Evolutionary conservation across 83 land plant species (phyloP).

Genomic region (Thuja plicata): DNA sequence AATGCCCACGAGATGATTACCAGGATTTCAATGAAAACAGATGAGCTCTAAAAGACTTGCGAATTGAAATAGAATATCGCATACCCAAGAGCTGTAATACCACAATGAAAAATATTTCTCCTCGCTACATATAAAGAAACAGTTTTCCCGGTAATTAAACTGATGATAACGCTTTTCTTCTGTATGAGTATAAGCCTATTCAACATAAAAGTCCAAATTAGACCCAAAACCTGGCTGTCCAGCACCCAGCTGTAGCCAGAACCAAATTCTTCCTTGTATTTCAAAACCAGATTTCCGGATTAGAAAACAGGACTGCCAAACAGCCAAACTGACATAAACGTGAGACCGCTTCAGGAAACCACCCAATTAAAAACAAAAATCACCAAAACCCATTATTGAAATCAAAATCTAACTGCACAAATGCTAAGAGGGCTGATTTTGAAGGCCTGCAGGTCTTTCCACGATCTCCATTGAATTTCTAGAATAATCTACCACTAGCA

Average conservation of each 20-base stretch:
- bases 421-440: neutral
- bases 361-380: neutral
- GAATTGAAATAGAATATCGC: neutral
- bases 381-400: neutral
- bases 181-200: neutral
- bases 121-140: too few species aligned
- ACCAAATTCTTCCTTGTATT: too few species aligned
- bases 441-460: neutral
- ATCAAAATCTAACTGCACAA: neutral
- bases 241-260: neutral
- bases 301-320: neutral
- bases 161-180: neutral
- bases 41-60: neutral
- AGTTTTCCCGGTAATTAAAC: neutral
- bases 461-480: neutral
- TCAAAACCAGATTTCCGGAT: neutral
- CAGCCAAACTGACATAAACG: neutral
- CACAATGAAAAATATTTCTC: too few species aligned
- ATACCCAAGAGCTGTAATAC: neutral
- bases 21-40: neutral
- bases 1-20: neutral
- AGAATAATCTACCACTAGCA: neutral
- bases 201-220: neutral
- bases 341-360: too few species aligned
- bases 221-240: neutral